Evolutionary conservation across 2,329 filamentous ascomycete genomes (phyloP), one percentile per base, ranked within the genome.

Genomic region (Monosporascus cannonballus): DNA sequence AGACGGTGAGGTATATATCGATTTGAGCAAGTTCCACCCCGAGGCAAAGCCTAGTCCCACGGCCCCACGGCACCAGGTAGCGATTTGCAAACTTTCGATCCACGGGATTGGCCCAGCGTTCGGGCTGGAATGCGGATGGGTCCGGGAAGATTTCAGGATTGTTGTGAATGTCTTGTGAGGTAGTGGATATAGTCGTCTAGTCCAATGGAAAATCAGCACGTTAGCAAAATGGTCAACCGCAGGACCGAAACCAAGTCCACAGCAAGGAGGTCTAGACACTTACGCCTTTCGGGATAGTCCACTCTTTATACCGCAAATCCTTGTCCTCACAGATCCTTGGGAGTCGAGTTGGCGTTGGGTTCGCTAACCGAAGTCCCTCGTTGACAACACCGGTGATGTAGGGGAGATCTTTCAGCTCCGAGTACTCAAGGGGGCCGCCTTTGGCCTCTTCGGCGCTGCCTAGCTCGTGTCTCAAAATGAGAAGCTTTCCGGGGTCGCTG

Each of bases 21-120:
- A 59, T 55, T n/a, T 54, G 62, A 2, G 61, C 61, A 25, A 63
- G 61, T 49, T 62, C 61, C 49, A 55, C 55, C 24, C 58, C 61
- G 1, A 63, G 55, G 18, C 59, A 62, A 17, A 61, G 56, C 34
- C 59, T 49, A 9, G 55, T 51, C 1, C 59, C 59, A 14, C 58
- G 59, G 8, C 59, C 59, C 59, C 61, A 63, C 7, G 61, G 61
- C 38, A 54, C 53, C 46, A 63, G 51, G 46, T 59, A 53, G n/a
- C 56, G 56, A 44, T 53, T 55, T 15, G 61, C 53, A 6, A 51
- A 56, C 18, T 51, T 41, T 3, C 61, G 59, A 47, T 59, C 56
- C 9, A 56, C 53, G 14, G 51, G 30, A 14, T 52, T 50, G 5
- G 20, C 49, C 61, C 61, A 62, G 6, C 61, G 61, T 47, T 58